Percentiles rank a stretch among this genome's conserved stretches.
phyloP scores from a whole-genome alignment of 805 yeast species.

The Saccharomycopsis schoenii region DNA sequence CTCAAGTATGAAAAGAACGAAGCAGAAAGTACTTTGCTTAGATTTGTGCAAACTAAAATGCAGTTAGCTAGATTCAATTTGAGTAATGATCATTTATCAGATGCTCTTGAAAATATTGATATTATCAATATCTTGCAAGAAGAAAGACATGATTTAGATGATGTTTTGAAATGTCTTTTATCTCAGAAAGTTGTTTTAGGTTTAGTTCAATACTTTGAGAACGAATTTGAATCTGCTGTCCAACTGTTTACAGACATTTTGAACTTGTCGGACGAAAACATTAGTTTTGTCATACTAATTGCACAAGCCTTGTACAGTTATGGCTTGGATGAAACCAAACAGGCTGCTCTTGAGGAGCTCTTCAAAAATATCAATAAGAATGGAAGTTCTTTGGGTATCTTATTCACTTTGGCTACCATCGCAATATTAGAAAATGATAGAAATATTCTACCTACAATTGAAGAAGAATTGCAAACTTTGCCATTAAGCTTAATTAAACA shows the following conservation, averaged over 20 bases:
- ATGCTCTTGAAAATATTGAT: conserved; percentile 54
- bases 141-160: conserved; percentile 24
- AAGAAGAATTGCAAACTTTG: conserved; percentile 51
- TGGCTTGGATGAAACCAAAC: conserved; percentile 65
- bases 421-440: conserved; percentile 51
- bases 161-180: conserved; percentile 26
- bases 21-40: conserved; percentile 33
- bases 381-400: conserved; percentile 60
- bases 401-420: conserved; percentile 72
- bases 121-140: conserved; percentile 41
- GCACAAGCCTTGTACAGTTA: conserved; percentile 74
- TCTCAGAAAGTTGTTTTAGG: conserved; percentile 70
- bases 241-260: conserved; percentile 59
- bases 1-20: conserved; percentile 47
- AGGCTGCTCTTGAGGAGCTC: conserved; percentile 78
- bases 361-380: conserved; percentile 50
- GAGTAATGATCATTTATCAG: conserved; percentile 45
- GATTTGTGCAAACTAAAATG: conserved; percentile 51
- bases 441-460: conserved; percentile 48
- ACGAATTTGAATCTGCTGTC: conserved; percentile 55
- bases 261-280: conserved; percentile 39
- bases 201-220: conserved; percentile 52
- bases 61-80: conserved; percentile 65
- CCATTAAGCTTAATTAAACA: conserved; percentile 35
- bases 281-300: conserved; percentile 58